Evolutionary conservation across 2,329 filamentous ascomycete genomes (phyloP).

Genomic region (Colletotrichum kahawae): DNA sequence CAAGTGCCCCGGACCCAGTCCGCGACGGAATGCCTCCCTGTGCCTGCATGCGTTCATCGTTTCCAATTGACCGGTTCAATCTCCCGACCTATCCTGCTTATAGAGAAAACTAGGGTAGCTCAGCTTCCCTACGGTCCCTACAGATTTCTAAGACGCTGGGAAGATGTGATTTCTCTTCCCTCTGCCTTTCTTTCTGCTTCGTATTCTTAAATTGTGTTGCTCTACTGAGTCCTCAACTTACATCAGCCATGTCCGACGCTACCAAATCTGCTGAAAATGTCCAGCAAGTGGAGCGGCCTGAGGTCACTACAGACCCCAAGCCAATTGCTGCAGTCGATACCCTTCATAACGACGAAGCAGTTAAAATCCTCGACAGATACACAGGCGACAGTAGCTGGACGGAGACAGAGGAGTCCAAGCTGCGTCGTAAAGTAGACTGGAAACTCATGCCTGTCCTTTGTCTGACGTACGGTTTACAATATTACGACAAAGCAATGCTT

Average conservation of each 20-base stretch:
- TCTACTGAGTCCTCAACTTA: background rate
- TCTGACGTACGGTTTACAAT: constrained; percentile 35
- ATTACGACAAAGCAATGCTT: constrained; percentile 28
- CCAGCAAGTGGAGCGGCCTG: constrained; percentile 6
- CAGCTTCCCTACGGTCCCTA: background rate
- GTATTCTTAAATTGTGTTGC: background rate
- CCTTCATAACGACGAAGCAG: constrained; percentile 41
- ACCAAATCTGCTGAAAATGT: constrained; percentile 20
- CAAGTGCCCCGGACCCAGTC: background rate
- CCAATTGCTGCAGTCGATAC: constrained; percentile 30
- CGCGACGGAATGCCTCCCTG: background rate
- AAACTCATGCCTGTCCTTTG: constrained; percentile 46
- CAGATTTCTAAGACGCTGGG: background rate
- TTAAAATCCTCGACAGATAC: constrained; percentile 45
- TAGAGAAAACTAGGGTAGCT: background rate
- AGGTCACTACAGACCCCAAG: background rate
- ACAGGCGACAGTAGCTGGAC: constrained; percentile 47
- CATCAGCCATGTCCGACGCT: constrained; percentile 11
- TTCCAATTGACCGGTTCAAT: background rate
- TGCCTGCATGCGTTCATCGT: background rate
- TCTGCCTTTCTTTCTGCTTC: background rate
- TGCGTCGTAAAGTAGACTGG: constrained; percentile 47
- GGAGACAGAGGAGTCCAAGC: constrained; percentile 43
- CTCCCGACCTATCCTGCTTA: background rate
- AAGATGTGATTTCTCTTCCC: background rate